Base-by-base conservation (phyloP, 768 basidiomycete genomes). In the Agrocybe pediades region DNA sequence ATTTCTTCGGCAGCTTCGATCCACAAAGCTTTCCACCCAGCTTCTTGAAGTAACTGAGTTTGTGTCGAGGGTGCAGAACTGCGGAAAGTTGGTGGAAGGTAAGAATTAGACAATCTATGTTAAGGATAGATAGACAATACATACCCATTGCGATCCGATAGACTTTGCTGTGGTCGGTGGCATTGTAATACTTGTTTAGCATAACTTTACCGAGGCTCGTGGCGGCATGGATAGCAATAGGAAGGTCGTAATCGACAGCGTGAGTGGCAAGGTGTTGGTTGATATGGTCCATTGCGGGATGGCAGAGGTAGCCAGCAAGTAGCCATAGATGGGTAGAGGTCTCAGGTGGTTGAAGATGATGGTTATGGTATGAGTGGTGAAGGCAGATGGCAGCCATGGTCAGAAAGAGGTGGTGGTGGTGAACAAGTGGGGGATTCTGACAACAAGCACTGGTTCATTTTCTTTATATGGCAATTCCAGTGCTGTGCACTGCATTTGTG, bases 61-160 rank as follows among this genome's bases (percentile, higher is more conserved):
- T 69, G 57, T 68, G 64, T 2, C 56, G 57, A 8, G 68, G 69
- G 52, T 71, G 69, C 9, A 71, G 61, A n/a, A 71, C 67, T 68
- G 16, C 48, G 33, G 3, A 13, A 42, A 9, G 33, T 8, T 8
- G 25, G 9, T 21, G 24, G 6, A 17, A 48, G 40, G 6, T 11
- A 30, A 47, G 8, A 56, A 44, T 45, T 15, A 43, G n/a, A 24
- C 25, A 33, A 16, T 44, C 29, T 46, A 9, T 47, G 33, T 13
- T 36, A 13, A 17, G n/a, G 16, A 39, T 13, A 39, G 17, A 33
- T 21, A 20, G 26, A 49, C 26, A 40, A 30, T 16, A 65, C 69
- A 2, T 56, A 73, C 73, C 51, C 68, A 73, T 72, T 11, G 70
- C 64, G 40, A 73, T 71, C 0, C 57, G 50, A 53, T 69, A 73